These are phyloP conservation scores for Forsythia suspensa DNA, from an alignment of 257 asterid genomes.

Conservation along the genomic window DNA sequence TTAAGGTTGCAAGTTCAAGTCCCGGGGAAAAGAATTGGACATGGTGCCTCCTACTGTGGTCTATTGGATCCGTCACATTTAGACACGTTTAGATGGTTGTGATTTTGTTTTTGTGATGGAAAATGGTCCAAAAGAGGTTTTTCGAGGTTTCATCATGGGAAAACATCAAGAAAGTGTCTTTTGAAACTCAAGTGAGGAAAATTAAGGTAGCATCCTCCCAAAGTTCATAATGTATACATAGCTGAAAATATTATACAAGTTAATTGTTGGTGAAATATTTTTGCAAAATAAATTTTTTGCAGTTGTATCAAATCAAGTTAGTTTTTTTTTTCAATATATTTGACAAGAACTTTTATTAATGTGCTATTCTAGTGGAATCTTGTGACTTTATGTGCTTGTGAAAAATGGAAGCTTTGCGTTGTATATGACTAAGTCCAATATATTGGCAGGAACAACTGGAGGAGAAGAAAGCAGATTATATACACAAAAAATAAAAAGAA, in stretches of 20 bases:
- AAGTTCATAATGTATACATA: not conserved
- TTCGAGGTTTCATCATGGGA: conserved; percentile 77
- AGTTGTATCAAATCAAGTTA: not conserved
- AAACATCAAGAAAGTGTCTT: conserved; percentile 65
- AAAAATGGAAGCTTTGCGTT: not conserved
- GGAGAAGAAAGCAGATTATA: no score
- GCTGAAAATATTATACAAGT: no score
- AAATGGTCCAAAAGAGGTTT: conserved; percentile 69
- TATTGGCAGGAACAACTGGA: conserved; percentile 57
- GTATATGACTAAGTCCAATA: not conserved
- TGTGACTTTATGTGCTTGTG: not conserved
- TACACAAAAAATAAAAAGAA: conserved; percentile 56
- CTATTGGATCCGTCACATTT: not conserved
- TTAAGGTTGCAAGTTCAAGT: not conserved
- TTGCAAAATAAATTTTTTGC: not conserved
- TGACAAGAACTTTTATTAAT: no score
- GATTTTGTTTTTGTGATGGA: not conserved
- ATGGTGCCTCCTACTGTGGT: not conserved
- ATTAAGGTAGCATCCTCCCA: conserved; percentile 51
- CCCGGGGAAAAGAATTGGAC: not conserved
- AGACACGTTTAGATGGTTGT: not conserved
- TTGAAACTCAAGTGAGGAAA: conserved; percentile 63
- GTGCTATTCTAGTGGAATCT: not conserved
- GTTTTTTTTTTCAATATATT: no score
- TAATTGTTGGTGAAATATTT: not conserved